These are phyloP conservation scores for Wickerhamomyces sp. DNA, from an alignment of 1,139 yeast genomes.

Conservation along the genomic window DNA sequence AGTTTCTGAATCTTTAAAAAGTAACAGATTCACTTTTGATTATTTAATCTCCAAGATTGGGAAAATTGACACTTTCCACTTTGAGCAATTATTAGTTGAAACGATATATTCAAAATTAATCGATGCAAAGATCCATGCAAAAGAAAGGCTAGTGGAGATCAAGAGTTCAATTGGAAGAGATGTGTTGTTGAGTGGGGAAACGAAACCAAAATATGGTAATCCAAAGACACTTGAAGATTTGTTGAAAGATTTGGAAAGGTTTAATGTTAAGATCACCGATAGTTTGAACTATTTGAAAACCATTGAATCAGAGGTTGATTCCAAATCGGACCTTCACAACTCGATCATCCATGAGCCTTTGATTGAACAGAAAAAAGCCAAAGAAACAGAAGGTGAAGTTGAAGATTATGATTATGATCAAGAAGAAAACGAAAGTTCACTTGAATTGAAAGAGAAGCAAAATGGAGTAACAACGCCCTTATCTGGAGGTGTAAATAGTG, in stretches of 20 bases:
- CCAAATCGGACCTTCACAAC: not conserved
- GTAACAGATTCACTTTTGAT: conserved; percentile 12
- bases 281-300: conserved; percentile 11
- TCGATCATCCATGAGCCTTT: not conserved
- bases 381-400: not conserved
- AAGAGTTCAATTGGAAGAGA: conserved; percentile 20
- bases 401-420: not conserved
- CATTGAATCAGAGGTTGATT: conserved; percentile 2
- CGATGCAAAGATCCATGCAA: conserved; percentile 15
- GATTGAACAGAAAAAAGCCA: not conserved
- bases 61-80: conserved; percentile 7
- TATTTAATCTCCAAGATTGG: conserved; percentile 10
- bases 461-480: too few species aligned
- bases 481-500: too few species aligned
- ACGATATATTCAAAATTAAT: conserved; percentile 14
- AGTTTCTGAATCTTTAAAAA: conserved; percentile 18
- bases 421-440: not conserved
- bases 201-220: conserved; percentile 8
- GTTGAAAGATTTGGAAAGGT: conserved; percentile 10
- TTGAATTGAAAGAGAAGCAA: too few species aligned
- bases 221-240: conserved; percentile 8
- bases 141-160: conserved; percentile 18
- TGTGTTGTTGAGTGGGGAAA: conserved; percentile 12
- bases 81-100: conserved; percentile 22
- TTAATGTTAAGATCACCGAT: conserved; percentile 10